Evolutionary conservation across 805 yeast species (phyloP).

Genomic region (Wickerhamiella sergipiensis): DNA sequence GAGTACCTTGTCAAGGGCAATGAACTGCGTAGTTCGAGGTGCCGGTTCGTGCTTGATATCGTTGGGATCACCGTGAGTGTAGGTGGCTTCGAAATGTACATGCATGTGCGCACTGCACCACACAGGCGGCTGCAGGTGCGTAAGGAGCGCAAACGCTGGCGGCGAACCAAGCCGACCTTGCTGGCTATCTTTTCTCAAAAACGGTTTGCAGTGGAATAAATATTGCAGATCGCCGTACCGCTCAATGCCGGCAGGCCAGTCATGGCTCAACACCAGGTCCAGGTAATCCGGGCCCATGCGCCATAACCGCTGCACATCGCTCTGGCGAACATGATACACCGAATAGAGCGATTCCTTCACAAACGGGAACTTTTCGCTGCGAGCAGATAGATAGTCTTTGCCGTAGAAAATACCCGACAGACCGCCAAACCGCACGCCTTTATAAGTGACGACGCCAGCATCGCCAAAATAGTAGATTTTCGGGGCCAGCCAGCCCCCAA

Average conservation of each 20-base stretch:
- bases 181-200: constrained; percentile 49
- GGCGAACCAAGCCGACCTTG: constrained; percentile 60
- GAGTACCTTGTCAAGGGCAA: constrained; percentile 77
- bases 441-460: constrained; percentile 57
- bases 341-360: constrained; percentile 35
- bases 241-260: constrained; percentile 83
- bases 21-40: constrained; percentile 34
- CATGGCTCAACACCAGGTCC: constrained; percentile 67
- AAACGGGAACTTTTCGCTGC: constrained; percentile 38
- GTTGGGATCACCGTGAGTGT: constrained; percentile 24
- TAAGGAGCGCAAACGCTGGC: constrained; percentile 41
- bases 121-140: constrained; percentile 41
- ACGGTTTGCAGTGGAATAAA: constrained; percentile 49
- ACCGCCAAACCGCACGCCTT: constrained; percentile 69
- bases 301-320: constrained; percentile 41
- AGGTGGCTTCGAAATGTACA: constrained; percentile 49
- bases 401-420: constrained; percentile 69
- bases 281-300: constrained; percentile 15
- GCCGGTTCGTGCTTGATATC: not conserved
- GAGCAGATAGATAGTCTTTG: constrained; percentile 32
- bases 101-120: constrained; percentile 94
- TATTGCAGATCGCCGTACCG: constrained; percentile 42
- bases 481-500: constrained; percentile 91
- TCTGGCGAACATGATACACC: constrained; percentile 60
- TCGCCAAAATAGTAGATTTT: constrained; percentile 76